Conservation (phyloP, 768 basidiomycete genomes). For the Trametes gibbosa region DNA sequence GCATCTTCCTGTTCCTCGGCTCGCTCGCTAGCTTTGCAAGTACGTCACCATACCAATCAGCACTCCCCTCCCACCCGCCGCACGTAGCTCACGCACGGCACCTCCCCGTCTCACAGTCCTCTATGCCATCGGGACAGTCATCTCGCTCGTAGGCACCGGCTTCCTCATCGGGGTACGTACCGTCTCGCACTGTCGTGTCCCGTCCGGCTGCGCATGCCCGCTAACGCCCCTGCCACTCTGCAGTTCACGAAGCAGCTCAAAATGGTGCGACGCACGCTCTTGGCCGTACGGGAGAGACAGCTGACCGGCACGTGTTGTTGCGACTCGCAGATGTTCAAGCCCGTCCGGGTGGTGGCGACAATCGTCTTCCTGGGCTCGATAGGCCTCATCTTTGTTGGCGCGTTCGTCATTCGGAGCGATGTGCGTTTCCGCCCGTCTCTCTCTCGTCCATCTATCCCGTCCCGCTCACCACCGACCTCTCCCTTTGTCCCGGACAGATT, state of each 20-base stretch:
- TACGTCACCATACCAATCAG: conserved; percentile 37
- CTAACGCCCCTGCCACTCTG: neutral
- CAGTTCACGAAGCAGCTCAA: conserved; percentile 81
- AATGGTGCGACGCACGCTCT: conserved; percentile 46
- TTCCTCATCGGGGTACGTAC: conserved; percentile 83
- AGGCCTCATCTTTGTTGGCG: conserved; percentile 79
- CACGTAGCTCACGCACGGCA: neutral
- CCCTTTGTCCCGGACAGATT: conserved; percentile 38
- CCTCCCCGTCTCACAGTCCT: conserved; percentile 48
- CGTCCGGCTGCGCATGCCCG: neutral
- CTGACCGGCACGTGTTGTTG: neutral
- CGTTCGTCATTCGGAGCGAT: conserved; percentile 71
- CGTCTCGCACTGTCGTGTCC: neutral
- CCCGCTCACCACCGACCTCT: neutral
- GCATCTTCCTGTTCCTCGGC: conserved; percentile 73
- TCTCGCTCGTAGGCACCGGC: conserved; percentile 84
- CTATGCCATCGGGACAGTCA: conserved; percentile 76
- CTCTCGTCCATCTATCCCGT: neutral
- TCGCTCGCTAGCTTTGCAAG: conserved; percentile 69
- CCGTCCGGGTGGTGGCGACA: conserved; percentile 80
- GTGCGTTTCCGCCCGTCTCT: conserved; percentile 38
- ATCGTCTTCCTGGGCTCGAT: conserved; percentile 77
- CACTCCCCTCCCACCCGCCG: neutral
- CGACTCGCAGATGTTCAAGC: conserved; percentile 83
- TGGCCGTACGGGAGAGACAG: neutral